Base-by-base conservation (phyloP, 805 yeast genomes). In the Yamadazyma philogaea region DNA sequence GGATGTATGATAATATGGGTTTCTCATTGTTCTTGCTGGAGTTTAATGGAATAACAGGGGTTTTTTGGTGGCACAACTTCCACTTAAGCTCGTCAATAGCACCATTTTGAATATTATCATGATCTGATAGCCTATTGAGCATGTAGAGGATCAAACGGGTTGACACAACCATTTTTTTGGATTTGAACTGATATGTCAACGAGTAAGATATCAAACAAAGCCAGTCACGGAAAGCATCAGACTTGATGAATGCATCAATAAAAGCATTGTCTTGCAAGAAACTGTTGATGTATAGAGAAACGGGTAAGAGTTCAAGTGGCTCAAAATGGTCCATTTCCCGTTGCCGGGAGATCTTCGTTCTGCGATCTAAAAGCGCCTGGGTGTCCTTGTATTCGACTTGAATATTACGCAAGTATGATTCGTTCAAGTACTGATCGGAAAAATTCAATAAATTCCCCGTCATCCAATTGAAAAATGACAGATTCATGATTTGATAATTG, bases 61-160 rank as follows among this genome's bases (percentile, higher is more conserved):
- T 40, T 39, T 54, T 57, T 41, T 70, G 75, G 43, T 68, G 76
- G 27, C 71, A 66, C 32, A 70, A 49, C 48, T 70, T 70, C 71
- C 72, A 70, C 40, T 60, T 60, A 52, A 58, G 59, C 43, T 69
- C 74, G 39, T 70, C 60, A 4, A 63, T 57, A 18, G 53, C 47
- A 7, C 45, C 37, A 8, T 49, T 48, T 34, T 18, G 12, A 30
- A 41, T 30, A 2, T 43, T n/a, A 38, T 37, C 3, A 53, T 44
- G n/a, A 7, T 7, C 28, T 6, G 67, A 51, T 12, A 67, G 37
- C 41, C 57, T 60, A 30, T 63, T 49, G 32, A 66, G 46, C 3
- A 61, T 46, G 15, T 54, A 41, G 10, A 70, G 51, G 3, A 60
- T 49, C 8, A 68, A 37, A 38, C 63, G 57, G 12, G 69, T 55